Conservation (phyloP, 2,329 filamentous ascomycete genomes). For the Pseudogymnoascus sp. region DNA sequence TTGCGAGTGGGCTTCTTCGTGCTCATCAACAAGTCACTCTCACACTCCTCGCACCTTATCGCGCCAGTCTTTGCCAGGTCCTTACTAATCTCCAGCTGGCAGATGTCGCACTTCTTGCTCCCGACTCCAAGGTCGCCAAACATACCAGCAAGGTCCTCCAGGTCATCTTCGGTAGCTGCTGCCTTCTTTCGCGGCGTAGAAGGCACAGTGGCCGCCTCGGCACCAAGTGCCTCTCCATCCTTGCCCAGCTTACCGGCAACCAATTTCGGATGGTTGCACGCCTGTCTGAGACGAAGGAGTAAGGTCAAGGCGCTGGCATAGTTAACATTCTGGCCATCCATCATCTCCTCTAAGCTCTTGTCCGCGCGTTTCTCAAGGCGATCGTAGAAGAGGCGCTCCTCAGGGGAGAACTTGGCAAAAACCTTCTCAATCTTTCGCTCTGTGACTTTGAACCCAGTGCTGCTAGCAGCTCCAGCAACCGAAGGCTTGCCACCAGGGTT, state of each 20-base stretch:
- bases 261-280: conserved; percentile 88
- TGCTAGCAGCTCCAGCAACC: conserved; percentile 39
- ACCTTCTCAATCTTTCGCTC: conserved; percentile 82
- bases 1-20: conserved; percentile 37
- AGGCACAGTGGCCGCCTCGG: conserved; percentile 35
- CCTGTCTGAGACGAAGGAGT: conserved; percentile 82
- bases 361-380: conserved; percentile 79
- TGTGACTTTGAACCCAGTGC: conserved; percentile 78
- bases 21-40: conserved; percentile 59
- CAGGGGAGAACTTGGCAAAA: conserved; percentile 67
- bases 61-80: conserved; percentile 33
- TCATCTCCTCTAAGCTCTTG: conserved; percentile 80
- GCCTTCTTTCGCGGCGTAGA: conserved; percentile 33
- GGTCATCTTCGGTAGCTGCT: conserved; percentile 52
- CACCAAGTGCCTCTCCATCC: conserved; percentile 77
- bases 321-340: conserved; percentile 70
- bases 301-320: conserved; percentile 92
- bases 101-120: conserved; percentile 30
- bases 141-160: conserved; percentile 79
- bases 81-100: conserved; percentile 26
- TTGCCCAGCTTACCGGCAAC: conserved; percentile 79
- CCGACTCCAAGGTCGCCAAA: conserved; percentile 67
- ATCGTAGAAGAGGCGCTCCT: conserved; percentile 81
- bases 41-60: conserved; percentile 66
- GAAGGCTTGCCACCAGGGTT: conserved; percentile 64